Percentiles rank a stretch among this genome's conserved stretches.
Evolutionary conservation across 768 basidiomycete genomes (phyloP).

Genomic region (Vararia minispora): DNA sequence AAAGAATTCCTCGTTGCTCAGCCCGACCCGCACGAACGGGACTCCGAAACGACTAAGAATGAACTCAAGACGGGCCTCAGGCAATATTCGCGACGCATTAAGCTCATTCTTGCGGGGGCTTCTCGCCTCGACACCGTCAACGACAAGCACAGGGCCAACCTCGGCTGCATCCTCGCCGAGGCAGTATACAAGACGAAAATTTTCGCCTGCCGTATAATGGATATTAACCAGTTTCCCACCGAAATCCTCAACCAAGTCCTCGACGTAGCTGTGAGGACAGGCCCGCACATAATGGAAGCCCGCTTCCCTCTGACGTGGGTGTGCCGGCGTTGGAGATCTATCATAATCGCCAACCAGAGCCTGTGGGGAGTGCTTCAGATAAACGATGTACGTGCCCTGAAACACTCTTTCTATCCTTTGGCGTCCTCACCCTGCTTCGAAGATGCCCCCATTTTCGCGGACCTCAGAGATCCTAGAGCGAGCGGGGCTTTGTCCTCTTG

Average conservation of each 20-base stretch:
- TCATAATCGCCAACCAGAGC: constrained; percentile 16
- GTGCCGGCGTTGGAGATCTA: constrained; percentile 27
- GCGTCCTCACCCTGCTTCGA: constrained; percentile 41
- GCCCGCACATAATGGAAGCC: constrained; percentile 11
- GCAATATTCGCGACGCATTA: constrained; percentile 3
- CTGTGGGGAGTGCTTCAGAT: too few relatives aligned
- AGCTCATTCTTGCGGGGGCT: not conserved
- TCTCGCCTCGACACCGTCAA: not conserved
- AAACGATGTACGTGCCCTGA: too few relatives aligned
- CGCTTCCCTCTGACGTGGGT: constrained; percentile 48
- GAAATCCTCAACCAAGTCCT: constrained; percentile 61
- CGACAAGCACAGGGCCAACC: not conserved
- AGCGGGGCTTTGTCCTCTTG: too few relatives aligned
- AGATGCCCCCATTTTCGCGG: too few relatives aligned
- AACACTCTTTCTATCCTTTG: constrained; percentile 37
- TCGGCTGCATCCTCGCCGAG: not conserved
- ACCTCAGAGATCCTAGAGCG: too few relatives aligned
- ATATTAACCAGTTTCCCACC: constrained; percentile 46
- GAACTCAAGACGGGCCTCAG: not conserved
- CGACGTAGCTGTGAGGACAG: constrained; percentile 33
- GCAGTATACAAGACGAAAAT: constrained; percentile 11
- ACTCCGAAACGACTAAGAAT: not conserved
- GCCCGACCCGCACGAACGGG: constrained; percentile 7
- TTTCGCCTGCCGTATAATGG: constrained; percentile 33
- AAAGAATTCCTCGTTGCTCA: constrained; percentile 1